Base-by-base conservation (phyloP, 495 filamentous ascomycete species). In the Rhypophila decipiens region DNA sequence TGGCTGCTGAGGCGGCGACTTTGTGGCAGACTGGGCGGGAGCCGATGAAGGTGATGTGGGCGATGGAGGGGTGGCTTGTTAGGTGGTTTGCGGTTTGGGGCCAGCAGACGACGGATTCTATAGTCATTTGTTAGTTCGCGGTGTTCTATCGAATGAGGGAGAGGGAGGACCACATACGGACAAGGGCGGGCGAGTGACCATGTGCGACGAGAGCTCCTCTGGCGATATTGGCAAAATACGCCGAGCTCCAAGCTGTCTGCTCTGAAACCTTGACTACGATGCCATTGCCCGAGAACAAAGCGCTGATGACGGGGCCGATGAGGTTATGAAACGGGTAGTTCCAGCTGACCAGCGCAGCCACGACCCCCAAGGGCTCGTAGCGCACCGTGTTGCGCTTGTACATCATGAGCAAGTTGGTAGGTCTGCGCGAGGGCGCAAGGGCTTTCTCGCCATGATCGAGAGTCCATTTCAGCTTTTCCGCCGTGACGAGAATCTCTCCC, bases 41-140 rank as follows among this genome's bases (percentile, higher is more conserved):
- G 45, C 93, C 93, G 65, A 99, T 99, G 71, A 99, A 99, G n/a
- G 93, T 97, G 46, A 99, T 70, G 59, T 99, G 94, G 24, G 79
- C 71, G 53, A 97, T 87, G 5, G 74, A 78, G 0, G 86, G 82
- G 65, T 97, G 91, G 13, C 84, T 87, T 20, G 90, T 95, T n/a
- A 99, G 66, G 55, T 89, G 76, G 38, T 78, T 70, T 5, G 91
- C 93, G 0, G 84, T 82, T 44, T 84, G 68, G 4, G 93, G 94
- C 77, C 93, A 93, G 70, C 90, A 96, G 24, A 85, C 75, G 39
- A 95, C 73, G 24, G 78, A 82, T 67, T 96, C 38, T 40, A 18
- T 21, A 22, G 18, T 40, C 10, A 18, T 23, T 40, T n/a, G 4
- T 40, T 23, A 40, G 38, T 11, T 40, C 2, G 8, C 13, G 9